Base-by-base conservation (phyloP, 2,329 filamentous ascomycete genomes). In the Bertia moriformis region DNA sequence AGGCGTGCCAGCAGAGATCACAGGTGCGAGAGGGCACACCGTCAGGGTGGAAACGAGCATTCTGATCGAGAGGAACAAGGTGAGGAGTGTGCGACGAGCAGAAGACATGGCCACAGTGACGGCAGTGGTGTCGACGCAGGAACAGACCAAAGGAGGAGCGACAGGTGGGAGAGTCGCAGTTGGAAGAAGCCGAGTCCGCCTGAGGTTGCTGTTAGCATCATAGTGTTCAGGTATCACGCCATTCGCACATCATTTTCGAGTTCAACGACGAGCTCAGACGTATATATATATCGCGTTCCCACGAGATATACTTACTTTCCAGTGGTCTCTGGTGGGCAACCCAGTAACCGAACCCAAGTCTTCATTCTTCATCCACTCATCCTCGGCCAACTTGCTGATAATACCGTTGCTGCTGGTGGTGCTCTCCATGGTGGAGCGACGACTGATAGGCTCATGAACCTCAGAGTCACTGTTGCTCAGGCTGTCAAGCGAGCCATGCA, bases 81-180 rank as follows among this genome's bases (percentile, higher is more conserved):
- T 68, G 62, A 36, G 63, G 59, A 38, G 68, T 69, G 57, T 80
- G 74, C 22, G 66, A 61, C 43, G 66, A 65, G 57, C 75, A 80
- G 51, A 78, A 78, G 48, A 80, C 69, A 48, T 76, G 69, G 33
- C 75, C 75, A 47, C 75, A 80, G 48, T 76, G 73, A 42, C 75
- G 70, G 55, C 75, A 80, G 56, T 80, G 75, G 50, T 80, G 75
- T 42, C 73, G 72, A 38, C 75, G 72, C 38, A 69, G 63, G 56
- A 75, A 73, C 50, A 78, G 63, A 35, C 69, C 66, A 51, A 80
- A 80, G 15, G 66, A 62, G 32, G 65, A 65, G 38, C 66, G 64
- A 55, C 75, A 80, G 42, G 68, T 65, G 3, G 67, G 63, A 7
- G 66, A 68, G 50, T 71, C 69, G 56, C 75, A 80, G 44, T 59